Base-by-base conservation (phyloP, 2,329 filamentous ascomycete species). In the Rugonectria rugulosa region DNA sequence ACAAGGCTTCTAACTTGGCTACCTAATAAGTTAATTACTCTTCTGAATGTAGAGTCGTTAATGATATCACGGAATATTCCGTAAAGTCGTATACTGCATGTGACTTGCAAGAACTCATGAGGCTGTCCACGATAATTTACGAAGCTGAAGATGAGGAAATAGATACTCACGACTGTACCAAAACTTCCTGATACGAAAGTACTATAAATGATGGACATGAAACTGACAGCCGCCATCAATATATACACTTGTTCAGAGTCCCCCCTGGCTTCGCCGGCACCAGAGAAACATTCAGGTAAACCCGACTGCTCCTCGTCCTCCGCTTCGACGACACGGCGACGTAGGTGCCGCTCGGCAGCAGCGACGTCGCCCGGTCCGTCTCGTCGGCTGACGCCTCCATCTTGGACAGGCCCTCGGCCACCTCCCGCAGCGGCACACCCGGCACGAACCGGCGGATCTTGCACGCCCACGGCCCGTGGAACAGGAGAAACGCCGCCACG, bases 381-480 rank as follows among this genome's bases (percentile, higher is more conserved):
- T 55, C 52, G 6, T 55, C 52, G 9, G 31, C 45, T 2, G 7
- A 20, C 4, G 52, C 37, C 1, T 40, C 32, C 24, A 38, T 5
- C 14, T 49, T 49, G 31, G 38, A 55, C 3, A 55, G 12, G 4
- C 42, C 34, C 19, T 40, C 45, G 7, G 52, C 52, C 2, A 55
- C n/a, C 1, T 42, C 29, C 23, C 38, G 38, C 3, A 55, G 38
- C 6, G 44, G 32, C 7, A 23, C 45, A 11, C 41, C 44, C 2
- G 44, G 38, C 6, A 26, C 46, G n/a, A 44, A 49, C 12, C 40
- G 44, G 26, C 40, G 52, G 6, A 55, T 49, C 14, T 40, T 55
- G 40, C 52, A 55, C 3, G 52, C 31, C 52, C 52, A 55, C 4
- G 38, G 45, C 2, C 45, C 38, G 12, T 55, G 45, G 23, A 55